phyloP scores from a whole-genome alignment of 805 yeast species.

The Ogataea pini region DNA sequence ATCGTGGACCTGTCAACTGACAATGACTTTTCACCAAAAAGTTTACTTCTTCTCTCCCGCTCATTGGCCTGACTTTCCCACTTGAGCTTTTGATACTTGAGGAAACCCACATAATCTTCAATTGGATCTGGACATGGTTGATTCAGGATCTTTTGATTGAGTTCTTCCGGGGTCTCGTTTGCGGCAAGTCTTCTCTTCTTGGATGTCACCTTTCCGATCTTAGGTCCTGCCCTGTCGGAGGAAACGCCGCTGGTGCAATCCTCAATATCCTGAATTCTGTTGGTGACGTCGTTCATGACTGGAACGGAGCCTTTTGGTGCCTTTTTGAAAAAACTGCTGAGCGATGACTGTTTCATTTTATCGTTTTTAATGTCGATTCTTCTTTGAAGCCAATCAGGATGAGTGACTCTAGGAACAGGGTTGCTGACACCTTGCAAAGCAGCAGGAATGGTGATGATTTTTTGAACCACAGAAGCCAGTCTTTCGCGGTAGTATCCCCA shows the following conservation, averaged over 20 bases:
- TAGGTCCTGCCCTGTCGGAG: slow-evolving; percentile 26
- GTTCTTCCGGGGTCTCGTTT: slow-evolving; percentile 43
- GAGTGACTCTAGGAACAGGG: slow-evolving; percentile 92
- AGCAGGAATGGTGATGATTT: slow-evolving; percentile 95
- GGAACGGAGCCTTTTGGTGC: slow-evolving; percentile 41
- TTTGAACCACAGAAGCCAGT: slow-evolving; percentile 88
- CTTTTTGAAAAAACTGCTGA: slow-evolving; percentile 56
- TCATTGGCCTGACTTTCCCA: slow-evolving; percentile 82
- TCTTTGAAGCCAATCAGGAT: slow-evolving; percentile 89
- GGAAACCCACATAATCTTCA: slow-evolving; percentile 66
- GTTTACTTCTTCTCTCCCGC: slow-evolving; percentile 65
- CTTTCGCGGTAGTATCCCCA: slow-evolving; percentile 94
- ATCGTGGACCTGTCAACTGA: slow-evolving; percentile 58
- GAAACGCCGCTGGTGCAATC: slow-evolving; percentile 41
- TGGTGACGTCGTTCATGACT: slow-evolving; percentile 34
- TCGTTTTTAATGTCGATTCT: slow-evolving; percentile 62
- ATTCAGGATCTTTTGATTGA: slow-evolving; percentile 46
- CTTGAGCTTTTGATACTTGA: slow-evolving; percentile 77
- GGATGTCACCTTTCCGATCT: slow-evolving; percentile 47
- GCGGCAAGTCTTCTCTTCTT: slow-evolving; percentile 43
- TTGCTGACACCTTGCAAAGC: slow-evolving; percentile 84
- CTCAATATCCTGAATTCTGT: slow-evolving; percentile 67
- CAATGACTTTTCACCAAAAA: slow-evolving; percentile 65
- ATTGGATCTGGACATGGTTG: slow-evolving; percentile 65
- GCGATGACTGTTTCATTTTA: slow-evolving; percentile 67